Evolutionary conservation across 2,329 filamentous ascomycete genomes (phyloP), one percentile per base, ranked within the genome.

Genomic region (Arthrinium puccinioides): DNA sequence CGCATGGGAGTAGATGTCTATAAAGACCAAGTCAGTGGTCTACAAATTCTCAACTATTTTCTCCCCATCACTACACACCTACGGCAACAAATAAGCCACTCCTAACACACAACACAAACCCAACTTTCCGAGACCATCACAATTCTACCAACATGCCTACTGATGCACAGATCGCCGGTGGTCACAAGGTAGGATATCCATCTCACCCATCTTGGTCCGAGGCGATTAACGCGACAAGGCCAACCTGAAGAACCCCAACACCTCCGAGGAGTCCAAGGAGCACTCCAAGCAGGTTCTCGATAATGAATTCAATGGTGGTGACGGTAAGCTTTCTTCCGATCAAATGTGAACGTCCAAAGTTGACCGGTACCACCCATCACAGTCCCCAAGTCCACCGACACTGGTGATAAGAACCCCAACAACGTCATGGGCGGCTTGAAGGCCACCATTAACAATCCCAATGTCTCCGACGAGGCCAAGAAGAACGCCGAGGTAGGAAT

Each of bases 401-500:
- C 51, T 14, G 53, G 56, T 36, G 47, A 64, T 34, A 76, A 76
- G 61, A 74, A 76, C 49, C 65, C 69, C n/a, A 60, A 60, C 46
- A 74, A 76, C 36, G 70, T 76, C 42, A 62, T 63, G 14, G 64
- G 67, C 11, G 69, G 69, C 14, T 60, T 72, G 11, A 72, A 73
- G 57, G 67, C 69, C 6, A 67, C 73, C 13, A 42, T 74, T 21
- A 73, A 72, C 36, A 78, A 78, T 51, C 71, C 72, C n/a, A 69
- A 72, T 4, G 66, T 70, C 5, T 73, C 71, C 1, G 65, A 72
- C 0, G 72, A 75, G 54, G 70, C 72, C 4, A 78, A 78, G 62
- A 45, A 72, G 51, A 63, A 60, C 6, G 72, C 70, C n/a, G 61
- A 73, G 61, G 31, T 33, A 33, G 4, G 9, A 13, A 23, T 3